A percentile compares a stretch with the other conserved stretches of the same genome.
Conservation (phyloP, 768 basidiomycete species). For the Fomitopsis serialis region DNA sequence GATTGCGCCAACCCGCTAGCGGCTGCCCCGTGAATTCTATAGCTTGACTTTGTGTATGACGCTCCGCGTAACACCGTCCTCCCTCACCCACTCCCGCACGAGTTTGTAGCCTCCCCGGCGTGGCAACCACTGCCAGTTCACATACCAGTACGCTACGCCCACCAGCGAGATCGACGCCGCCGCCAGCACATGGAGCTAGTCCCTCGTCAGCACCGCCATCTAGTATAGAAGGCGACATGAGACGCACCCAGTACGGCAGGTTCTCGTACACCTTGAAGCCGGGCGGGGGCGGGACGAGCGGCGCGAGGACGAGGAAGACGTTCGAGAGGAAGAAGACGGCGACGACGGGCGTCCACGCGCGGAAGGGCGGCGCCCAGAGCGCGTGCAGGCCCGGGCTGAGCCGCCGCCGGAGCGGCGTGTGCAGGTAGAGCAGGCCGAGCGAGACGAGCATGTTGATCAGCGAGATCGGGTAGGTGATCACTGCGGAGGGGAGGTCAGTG, state of each 20-base stretch:
- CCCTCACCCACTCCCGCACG: conserved; percentile 19
- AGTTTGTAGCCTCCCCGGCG: conserved; percentile 21
- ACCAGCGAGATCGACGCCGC: conserved; percentile 18
- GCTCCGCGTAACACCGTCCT: conserved; percentile 35
- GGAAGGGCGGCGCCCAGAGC: conserved; percentile 64
- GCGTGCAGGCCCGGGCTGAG: conserved; percentile 28
- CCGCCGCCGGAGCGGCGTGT: conserved; percentile 27
- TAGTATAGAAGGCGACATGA: neutral
- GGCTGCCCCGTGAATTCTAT: neutral
- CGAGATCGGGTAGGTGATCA: conserved; percentile 51
- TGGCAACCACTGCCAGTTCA: conserved; percentile 23
- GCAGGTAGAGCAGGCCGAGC: conserved; percentile 57
- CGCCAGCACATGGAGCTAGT: conserved; percentile 27
- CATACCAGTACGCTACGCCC: conserved; percentile 28
- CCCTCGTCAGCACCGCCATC: neutral
- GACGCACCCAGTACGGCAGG: conserved; percentile 66
- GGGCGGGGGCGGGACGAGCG: conserved; percentile 54
- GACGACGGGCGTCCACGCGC: conserved; percentile 42
- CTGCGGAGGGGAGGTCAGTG: conserved; percentile 26
- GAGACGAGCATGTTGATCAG: conserved; percentile 58
- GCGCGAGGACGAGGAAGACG: conserved; percentile 54
- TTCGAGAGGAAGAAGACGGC: conserved; percentile 61
- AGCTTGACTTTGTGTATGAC: neutral
- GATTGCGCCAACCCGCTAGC: too few species aligned
- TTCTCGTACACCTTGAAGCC: conserved; percentile 47